Evolutionary conservation across 805 yeast species (phyloP).

Genomic region (Sungouiozyma intestinalis): DNA sequence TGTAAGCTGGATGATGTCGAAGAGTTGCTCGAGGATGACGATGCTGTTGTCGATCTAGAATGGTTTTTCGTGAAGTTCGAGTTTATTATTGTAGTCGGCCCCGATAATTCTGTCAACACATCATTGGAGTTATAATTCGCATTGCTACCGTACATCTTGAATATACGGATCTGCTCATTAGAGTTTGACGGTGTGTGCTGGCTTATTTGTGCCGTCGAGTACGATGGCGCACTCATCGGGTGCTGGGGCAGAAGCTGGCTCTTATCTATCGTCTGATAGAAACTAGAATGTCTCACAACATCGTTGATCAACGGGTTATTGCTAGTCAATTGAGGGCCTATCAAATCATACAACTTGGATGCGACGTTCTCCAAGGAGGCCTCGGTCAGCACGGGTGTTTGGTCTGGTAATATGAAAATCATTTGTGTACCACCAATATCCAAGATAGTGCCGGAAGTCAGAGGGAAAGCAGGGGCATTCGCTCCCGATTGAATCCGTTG

Average conservation of each 20-base stretch:
- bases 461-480: conserved; percentile 38
- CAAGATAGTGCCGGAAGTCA: conserved; percentile 79
- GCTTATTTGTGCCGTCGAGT: too few species aligned
- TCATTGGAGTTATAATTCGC: conserved; percentile 3
- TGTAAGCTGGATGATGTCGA: conserved; percentile 4
- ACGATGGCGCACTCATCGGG: too few species aligned
- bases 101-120: conserved; percentile 5
- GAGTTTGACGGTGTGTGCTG: conserved; percentile 3
- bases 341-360: conserved; percentile 20
- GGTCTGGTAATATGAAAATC: conserved; percentile 96
- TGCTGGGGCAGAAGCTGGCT: too few species aligned
- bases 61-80: conserved; percentile 2
- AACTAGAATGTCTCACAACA: conserved; percentile 15
- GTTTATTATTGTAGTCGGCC: conserved; percentile 4
- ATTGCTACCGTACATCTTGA: conserved; percentile 24
- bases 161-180: conserved; percentile 22
- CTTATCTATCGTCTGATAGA: conserved; percentile 5
- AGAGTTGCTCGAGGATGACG: conserved; percentile 6
- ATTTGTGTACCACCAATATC: conserved; percentile 97
- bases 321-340: conserved; percentile 14
- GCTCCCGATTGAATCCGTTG: conserved; percentile 35
- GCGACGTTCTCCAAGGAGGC: conserved; percentile 27
- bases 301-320: conserved; percentile 17
- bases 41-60: conserved; percentile 2
- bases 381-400: conserved; percentile 54